Percentiles rank a stretch among this genome's conserved stretches.
These are phyloP conservation scores for Alternaria novae-zelandiae DNA, from an alignment of 2,329 filamentous ascomycete species.

Conservation along the genomic window DNA sequence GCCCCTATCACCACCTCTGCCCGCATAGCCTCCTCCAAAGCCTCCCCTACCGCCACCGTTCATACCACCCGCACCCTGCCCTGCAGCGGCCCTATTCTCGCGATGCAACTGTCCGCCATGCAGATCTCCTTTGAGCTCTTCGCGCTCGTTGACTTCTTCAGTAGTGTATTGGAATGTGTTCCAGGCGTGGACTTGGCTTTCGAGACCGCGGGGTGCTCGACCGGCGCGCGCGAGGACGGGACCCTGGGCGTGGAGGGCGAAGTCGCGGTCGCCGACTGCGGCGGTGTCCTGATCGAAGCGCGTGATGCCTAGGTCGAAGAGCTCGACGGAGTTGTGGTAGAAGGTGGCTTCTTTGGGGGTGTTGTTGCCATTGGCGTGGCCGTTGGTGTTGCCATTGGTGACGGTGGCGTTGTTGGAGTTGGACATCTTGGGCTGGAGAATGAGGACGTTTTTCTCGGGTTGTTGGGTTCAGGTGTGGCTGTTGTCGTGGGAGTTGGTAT, in stretches of 20 bases:
- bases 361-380: background rate
- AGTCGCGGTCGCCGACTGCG: slow-evolving; percentile 37
- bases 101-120: slow-evolving; percentile 44
- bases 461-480: background rate
- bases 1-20: background rate
- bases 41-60: background rate
- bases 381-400: background rate
- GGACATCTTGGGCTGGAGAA: background rate
- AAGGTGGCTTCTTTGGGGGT: background rate
- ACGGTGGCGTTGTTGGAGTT: background rate
- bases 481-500: background rate
- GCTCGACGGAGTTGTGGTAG: slow-evolving; percentile 25
- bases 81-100: slow-evolving; percentile 34
- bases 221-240: slow-evolving; percentile 28
- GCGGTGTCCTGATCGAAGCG: slow-evolving; percentile 43
- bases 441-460: background rate
- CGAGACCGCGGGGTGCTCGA: slow-evolving; percentile 33
- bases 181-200: slow-evolving; percentile 39
- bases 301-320: slow-evolving; percentile 36
- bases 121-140: slow-evolving; percentile 44
- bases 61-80: background rate
- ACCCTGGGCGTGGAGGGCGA: slow-evolving; percentile 16
- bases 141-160: slow-evolving; percentile 29
- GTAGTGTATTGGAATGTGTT: slow-evolving; percentile 36
- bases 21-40: background rate